These are phyloP conservation scores for Ceratorhiza oryzae-sativae DNA, from an alignment of 1,284 basidiomycete species.

Conservation along the genomic window DNA sequence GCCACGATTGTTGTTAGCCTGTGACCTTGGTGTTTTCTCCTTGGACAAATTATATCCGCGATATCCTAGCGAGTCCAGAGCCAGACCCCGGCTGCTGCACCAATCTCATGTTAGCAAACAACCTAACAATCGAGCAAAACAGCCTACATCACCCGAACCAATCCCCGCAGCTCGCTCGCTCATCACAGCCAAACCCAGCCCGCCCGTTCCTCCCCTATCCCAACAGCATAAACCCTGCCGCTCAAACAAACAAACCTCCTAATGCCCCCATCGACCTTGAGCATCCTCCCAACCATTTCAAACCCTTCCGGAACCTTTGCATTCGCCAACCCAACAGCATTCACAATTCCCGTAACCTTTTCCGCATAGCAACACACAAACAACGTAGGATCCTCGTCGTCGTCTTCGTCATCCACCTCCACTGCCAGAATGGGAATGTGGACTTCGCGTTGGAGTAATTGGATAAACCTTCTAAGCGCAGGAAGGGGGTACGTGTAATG, in stretches of 20 bases:
- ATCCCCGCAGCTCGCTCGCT: background rate
- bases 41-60: no score
- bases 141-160: background rate
- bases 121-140: background rate
- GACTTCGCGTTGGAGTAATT: conserved; percentile 11
- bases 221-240: conserved; percentile 18
- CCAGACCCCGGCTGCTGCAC: no score
- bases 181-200: background rate
- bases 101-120: background rate
- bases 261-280: background rate
- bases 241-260: conserved; percentile 25
- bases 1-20: no score
- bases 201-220: background rate
- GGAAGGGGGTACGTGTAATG: conserved; percentile 20
- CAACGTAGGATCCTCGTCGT: conserved; percentile 18
- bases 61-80: no score
- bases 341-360: background rate
- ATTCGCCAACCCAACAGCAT: background rate
- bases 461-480: background rate
- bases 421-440: conserved; percentile 17
- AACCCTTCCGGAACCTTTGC: conserved; percentile 1
- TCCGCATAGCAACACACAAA: conserved; percentile 31
- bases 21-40: no score
- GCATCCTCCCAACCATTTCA: conserved; percentile 3
- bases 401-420: conserved; percentile 30